Evolutionary conservation across 23 red algal genomes (phyloP).

Genomic region (Agarophyton chilense): DNA sequence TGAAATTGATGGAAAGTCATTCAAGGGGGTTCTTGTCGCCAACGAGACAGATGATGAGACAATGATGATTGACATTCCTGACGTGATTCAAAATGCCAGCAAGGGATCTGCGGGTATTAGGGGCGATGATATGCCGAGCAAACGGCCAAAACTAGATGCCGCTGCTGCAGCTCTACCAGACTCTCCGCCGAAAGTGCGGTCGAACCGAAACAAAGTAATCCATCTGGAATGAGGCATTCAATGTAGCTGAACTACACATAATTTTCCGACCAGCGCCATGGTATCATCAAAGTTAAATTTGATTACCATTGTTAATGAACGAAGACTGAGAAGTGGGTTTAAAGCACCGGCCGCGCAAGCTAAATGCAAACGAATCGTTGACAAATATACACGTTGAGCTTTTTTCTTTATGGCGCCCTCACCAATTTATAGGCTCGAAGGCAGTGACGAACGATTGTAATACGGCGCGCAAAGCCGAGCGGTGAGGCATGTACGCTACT

Average conservation of each 20-base stretch:
- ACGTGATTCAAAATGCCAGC: neutral
- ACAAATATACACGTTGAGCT: constrained; percentile 7
- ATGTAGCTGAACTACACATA: neutral
- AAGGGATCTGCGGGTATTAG: neutral
- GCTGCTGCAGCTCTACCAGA: constrained; percentile 41
- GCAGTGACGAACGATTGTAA: constrained; percentile 4
- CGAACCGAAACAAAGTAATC: neutral
- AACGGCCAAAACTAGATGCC: constrained; percentile 32
- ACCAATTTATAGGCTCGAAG: neutral
- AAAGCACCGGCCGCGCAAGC: neutral
- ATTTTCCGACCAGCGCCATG: neutral
- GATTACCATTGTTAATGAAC: too few relatives aligned
- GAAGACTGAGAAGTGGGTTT: too few relatives aligned
- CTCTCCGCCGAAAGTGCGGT: neutral
- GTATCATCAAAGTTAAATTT: neutral
- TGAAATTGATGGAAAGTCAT: constrained; percentile 38
- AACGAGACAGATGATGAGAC: neutral
- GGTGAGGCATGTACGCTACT: constrained; percentile 21
- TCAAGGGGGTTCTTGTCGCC: constrained; percentile 63
- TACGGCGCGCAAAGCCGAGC: neutral
- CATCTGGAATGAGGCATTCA: neutral
- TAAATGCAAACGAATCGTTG: neutral
- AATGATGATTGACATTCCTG: neutral
- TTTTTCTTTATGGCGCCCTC: constrained; percentile 1
- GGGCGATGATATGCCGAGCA: neutral